Evolutionary conservation across 1,139 yeast species (phyloP).

Genomic region (Taphrina confusa): DNA sequence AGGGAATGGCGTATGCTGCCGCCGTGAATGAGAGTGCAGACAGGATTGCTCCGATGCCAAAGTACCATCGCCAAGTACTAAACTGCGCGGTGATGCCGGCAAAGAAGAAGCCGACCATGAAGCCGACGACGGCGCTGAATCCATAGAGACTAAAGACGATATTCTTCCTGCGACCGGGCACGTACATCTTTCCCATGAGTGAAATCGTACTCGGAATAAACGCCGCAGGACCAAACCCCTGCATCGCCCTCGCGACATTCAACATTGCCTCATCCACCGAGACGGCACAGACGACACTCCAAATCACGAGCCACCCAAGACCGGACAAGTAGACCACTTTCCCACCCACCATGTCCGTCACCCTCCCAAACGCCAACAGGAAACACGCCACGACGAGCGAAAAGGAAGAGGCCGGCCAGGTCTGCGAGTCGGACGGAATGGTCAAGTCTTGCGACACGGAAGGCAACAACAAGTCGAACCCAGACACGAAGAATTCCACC

Average conservation of each 20-base stretch:
- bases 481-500: slow-evolving; percentile 12
- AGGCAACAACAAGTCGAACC: slow-evolving; percentile 11
- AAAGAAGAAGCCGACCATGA: slow-evolving; percentile 11
- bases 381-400: slow-evolving; percentile 24
- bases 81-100: slow-evolving; percentile 26
- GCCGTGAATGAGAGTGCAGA: slow-evolving; percentile 7
- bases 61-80: slow-evolving; percentile 27
- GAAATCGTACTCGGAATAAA: slow-evolving; percentile 19
- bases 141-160: slow-evolving; percentile 28
- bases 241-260: slow-evolving; percentile 27
- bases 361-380: slow-evolving; percentile 24
- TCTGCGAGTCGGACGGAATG: slow-evolving; percentile 1
- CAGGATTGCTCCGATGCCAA: slow-evolving; percentile 19
- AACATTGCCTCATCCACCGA: slow-evolving; percentile 7
- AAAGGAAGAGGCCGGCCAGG: slow-evolving; percentile 24
- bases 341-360: slow-evolving; percentile 24
- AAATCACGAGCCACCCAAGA: slow-evolving; percentile 15
- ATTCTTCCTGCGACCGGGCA: slow-evolving; percentile 24
- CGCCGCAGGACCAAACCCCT: slow-evolving; percentile 27
- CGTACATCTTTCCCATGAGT: slow-evolving; percentile 21
- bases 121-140: slow-evolving; percentile 17
- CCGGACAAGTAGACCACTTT: slow-evolving; percentile 20
- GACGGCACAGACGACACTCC: slow-evolving; percentile 18
- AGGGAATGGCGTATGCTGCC: slow-evolving; percentile 14
- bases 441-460: slow-evolving; percentile 3